Conservation (phyloP, 2,329 filamentous ascomycete species). For the Diaporthe sp. region DNA sequence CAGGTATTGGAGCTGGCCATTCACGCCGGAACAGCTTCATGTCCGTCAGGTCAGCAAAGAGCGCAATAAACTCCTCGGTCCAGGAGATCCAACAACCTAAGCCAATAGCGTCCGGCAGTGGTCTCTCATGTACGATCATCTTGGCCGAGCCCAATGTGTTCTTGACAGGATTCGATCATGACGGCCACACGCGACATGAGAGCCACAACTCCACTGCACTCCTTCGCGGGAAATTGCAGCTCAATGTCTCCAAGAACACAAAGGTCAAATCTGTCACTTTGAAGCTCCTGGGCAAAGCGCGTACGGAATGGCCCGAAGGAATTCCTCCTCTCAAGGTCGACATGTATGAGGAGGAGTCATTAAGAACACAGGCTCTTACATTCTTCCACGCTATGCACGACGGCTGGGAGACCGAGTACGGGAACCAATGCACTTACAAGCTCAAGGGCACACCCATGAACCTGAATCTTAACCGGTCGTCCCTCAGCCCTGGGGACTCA, state of each 20-base stretch:
- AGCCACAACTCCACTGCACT: conserved; percentile 79
- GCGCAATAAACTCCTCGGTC: conserved; percentile 62
- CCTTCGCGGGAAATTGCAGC: conserved; percentile 83
- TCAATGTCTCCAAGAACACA: conserved; percentile 87
- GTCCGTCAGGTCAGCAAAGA: conserved; percentile 64
- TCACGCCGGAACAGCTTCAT: conserved; percentile 63
- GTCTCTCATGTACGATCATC: conserved; percentile 79
- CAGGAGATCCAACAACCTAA: conserved; percentile 67
- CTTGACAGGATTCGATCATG: conserved; percentile 82
- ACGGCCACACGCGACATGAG: conserved; percentile 66
- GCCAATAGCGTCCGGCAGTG: conserved; percentile 83
- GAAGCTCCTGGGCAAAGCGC: conserved; percentile 85
- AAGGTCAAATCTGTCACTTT: conserved; percentile 94
- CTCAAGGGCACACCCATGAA: conserved; percentile 56
- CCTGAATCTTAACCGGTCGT: conserved; percentile 45
- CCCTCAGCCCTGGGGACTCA: conserved; percentile 46
- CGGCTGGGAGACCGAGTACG: conserved; percentile 71
- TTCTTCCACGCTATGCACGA: conserved; percentile 88
- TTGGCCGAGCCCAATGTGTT: conserved; percentile 86
- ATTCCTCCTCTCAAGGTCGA: conserved; percentile 90
- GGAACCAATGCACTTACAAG: conserved; percentile 71
- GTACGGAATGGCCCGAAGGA: conserved; percentile 96
- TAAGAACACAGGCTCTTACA: conserved; percentile 89
- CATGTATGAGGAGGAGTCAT: conserved; percentile 83
- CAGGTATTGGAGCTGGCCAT: conserved; percentile 21